phyloP scores from a whole-genome alignment of 306 rosid genomes.

The Castanopsis chinensis region DNA sequence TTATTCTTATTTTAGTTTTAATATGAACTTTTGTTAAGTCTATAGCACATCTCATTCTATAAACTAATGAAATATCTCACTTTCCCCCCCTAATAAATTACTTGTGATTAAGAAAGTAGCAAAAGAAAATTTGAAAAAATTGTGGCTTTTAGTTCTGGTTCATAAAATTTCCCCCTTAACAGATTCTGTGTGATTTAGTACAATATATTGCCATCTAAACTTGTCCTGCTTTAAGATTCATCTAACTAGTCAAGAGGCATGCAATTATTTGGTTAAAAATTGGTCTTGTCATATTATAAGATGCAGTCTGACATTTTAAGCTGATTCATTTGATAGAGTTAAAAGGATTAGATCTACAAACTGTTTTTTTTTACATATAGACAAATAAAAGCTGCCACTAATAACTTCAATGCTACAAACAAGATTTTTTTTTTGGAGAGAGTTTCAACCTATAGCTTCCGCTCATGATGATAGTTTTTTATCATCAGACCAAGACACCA shows the following conservation, averaged over 20 bases:
- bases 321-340: neutral
- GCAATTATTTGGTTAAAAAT: neutral
- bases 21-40: neutral
- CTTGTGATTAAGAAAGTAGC: neutral
- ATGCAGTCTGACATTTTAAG: neutral
- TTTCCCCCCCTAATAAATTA: neutral
- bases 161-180: too few species aligned
- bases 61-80: neutral
- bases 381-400: conserved; percentile 46
- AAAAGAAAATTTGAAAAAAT: neutral
- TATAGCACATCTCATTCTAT: neutral
- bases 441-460: too few species aligned
- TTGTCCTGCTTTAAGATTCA: neutral
- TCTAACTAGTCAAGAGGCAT: neutral
- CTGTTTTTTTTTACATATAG: conserved; percentile 7
- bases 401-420: conserved; percentile 47
- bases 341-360: conserved; percentile 19
- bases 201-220: neutral
- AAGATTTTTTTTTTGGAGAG: too few species aligned
- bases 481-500: too few species aligned
- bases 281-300: neutral
- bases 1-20: too few species aligned
- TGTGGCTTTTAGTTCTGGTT: neutral
- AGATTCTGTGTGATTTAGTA: neutral
- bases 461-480: too few species aligned